A percentile compares a stretch with the other conserved stretches of the same genome.
These are phyloP conservation scores for Escovopsis sp. DNA, from an alignment of 2,329 filamentous ascomycete genomes.

Conservation along the genomic window DNA sequence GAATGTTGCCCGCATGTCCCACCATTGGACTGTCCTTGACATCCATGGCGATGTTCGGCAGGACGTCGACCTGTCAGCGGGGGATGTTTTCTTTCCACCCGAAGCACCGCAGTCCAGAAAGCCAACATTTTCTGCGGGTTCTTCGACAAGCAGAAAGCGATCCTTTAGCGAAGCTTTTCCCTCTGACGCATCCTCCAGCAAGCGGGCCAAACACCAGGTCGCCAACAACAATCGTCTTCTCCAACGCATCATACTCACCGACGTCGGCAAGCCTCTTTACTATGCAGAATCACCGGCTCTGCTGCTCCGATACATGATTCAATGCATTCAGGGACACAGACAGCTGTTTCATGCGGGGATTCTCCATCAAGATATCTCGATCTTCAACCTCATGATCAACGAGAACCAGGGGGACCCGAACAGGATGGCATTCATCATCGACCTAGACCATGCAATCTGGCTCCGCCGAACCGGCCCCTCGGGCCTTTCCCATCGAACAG, in stretches of 20 bases:
- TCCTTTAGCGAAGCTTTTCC: constrained; percentile 13
- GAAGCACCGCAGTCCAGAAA: constrained; percentile 3
- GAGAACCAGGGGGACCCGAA: constrained; percentile 22
- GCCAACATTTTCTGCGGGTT: constrained; percentile 11
- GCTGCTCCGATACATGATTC: constrained; percentile 21
- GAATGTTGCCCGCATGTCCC: constrained; percentile 27
- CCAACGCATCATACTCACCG: constrained; percentile 23
- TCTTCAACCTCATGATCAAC: constrained; percentile 16
- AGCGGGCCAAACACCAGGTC: constrained; percentile 10
- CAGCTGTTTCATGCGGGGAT: constrained; percentile 20
- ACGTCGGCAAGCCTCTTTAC: constrained; percentile 26
- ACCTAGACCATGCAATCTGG: too few relatives aligned
- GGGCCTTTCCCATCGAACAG: too few relatives aligned
- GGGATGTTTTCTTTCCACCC: constrained; percentile 19
- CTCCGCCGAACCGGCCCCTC: too few relatives aligned
- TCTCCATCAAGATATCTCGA: constrained; percentile 13
- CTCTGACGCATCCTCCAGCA: constrained; percentile 15
- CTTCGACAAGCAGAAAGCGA: constrained; percentile 11
- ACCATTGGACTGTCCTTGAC: constrained; percentile 24
- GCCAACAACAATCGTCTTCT: constrained; percentile 22
- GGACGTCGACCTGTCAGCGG: constrained; percentile 14
- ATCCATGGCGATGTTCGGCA: constrained; percentile 19
- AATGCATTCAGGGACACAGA: constrained; percentile 22
- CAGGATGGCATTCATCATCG: constrained; percentile 16
- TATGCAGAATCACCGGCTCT: constrained; percentile 20